These are phyloP conservation scores for Pestalotiopsis sp. DNA, from an alignment of 2,329 filamentous ascomycete genomes.

Conservation along the genomic window DNA sequence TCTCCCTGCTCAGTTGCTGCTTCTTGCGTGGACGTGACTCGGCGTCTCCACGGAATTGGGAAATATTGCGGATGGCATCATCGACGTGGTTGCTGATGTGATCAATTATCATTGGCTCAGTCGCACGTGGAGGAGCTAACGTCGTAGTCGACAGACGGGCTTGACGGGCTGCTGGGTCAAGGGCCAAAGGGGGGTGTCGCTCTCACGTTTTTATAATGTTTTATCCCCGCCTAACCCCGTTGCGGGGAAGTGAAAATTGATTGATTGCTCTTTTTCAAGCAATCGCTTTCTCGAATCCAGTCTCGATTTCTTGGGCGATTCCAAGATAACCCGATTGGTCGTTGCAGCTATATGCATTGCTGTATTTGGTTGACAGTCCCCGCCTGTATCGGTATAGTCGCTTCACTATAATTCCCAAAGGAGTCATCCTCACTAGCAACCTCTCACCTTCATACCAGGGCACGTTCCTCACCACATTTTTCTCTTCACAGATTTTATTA, in stretches of 20 bases:
- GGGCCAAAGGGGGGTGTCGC: not conserved
- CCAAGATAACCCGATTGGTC: not conserved
- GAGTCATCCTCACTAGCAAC: not conserved
- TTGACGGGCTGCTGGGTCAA: not conserved
- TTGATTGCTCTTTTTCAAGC: not conserved
- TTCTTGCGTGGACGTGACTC: too few relatives aligned
- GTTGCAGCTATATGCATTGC: not conserved
- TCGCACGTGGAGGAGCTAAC: not conserved
- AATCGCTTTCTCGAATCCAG: not conserved
- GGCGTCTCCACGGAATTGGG: not conserved
- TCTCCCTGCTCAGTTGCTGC: not conserved
- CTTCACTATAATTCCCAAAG: not conserved
- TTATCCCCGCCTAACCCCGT: slow-evolving; percentile 8
- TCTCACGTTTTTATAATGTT: not conserved
- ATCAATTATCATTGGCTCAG: slow-evolving; percentile 16
- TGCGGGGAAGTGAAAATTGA: not conserved
- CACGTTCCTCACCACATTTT: not conserved
- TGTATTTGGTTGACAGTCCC: not conserved
- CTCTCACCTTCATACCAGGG: not conserved
- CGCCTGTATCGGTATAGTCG: not conserved
- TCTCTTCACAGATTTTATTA: not conserved
- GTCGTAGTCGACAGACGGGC: not conserved
- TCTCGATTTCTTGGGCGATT: not conserved
- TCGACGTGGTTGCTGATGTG: slow-evolving; percentile 25
- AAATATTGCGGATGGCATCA: slow-evolving; percentile 24